These are phyloP conservation scores for Symmetrospora coprosmae DNA, from an alignment of 768 basidiomycete genomes.

Conservation along the genomic window DNA sequence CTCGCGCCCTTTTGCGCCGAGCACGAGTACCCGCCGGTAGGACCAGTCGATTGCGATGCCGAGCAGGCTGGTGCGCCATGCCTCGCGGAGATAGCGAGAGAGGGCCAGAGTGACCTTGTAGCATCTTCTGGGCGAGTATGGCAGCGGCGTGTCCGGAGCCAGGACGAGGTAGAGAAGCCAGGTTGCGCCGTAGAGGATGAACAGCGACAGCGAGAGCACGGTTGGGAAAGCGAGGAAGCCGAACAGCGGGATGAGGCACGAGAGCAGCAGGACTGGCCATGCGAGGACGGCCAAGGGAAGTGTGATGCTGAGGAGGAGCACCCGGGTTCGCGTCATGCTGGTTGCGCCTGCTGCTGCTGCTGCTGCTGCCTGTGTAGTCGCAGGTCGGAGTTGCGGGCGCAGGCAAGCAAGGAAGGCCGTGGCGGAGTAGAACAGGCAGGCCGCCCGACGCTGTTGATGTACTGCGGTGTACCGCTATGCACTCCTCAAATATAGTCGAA, in stretches of 20 bases:
- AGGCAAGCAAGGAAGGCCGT: too few relatives aligned
- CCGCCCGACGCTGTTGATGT: too few relatives aligned
- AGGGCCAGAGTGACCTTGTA: not conserved
- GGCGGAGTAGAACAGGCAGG: too few relatives aligned
- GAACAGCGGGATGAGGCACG: conserved; percentile 18
- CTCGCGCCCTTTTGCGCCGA: conserved; percentile 15
- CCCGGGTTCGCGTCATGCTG: too few relatives aligned
- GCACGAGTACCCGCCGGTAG: conserved; percentile 22
- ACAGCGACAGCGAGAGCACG: not conserved
- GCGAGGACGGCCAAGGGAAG: conserved; percentile 12
- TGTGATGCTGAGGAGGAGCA: too few relatives aligned
- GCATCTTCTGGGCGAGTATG: not conserved
- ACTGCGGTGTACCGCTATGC: too few relatives aligned
- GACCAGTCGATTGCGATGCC: conserved; percentile 24
- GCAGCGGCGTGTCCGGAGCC: conserved; percentile 11
- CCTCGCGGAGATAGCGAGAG: not conserved
- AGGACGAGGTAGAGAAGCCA: conserved; percentile 14
- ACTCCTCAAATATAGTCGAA: too few relatives aligned
- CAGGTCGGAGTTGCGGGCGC: too few relatives aligned
- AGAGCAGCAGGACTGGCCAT: conserved; percentile 10
- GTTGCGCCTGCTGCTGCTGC: too few relatives aligned
- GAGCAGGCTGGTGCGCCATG: not conserved
- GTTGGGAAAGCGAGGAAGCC: conserved; percentile 23
- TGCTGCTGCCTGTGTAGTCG: too few relatives aligned
- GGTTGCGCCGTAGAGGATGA: conserved; percentile 20